Conservation (phyloP, 768 basidiomycete genomes). For the Symmetrospora coprosmae region DNA sequence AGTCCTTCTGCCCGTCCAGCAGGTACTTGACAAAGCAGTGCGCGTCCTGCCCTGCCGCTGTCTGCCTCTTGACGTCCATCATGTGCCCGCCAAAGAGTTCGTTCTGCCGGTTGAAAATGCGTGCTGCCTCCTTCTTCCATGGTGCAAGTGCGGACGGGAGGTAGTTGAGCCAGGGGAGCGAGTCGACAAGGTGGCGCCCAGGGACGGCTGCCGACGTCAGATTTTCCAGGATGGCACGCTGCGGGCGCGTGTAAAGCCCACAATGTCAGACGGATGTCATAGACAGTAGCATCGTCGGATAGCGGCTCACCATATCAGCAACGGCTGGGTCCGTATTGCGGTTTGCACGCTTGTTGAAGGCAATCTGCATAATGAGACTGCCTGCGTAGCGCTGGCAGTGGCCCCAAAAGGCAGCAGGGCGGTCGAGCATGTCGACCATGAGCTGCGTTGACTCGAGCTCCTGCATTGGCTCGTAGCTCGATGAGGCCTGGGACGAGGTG, state of each 20-base stretch:
- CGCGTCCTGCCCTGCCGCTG: constrained; percentile 16
- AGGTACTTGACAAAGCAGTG: constrained; percentile 28
- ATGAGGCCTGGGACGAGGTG: constrained; percentile 25
- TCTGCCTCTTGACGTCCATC: constrained; percentile 14
- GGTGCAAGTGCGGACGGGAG: constrained; percentile 26
- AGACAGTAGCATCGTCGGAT: background rate
- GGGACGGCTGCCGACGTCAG: constrained; percentile 32
- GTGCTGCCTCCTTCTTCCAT: constrained; percentile 29
- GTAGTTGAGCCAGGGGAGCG: constrained; percentile 29
- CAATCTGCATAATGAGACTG: constrained; percentile 31
- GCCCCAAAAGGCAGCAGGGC: constrained; percentile 26
- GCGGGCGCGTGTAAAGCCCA: constrained; percentile 11
- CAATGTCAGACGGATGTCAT: background rate
- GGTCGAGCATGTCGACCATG: constrained; percentile 25
- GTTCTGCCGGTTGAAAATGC: constrained; percentile 24
- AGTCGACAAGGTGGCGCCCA: constrained; percentile 30
- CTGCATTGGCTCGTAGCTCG: constrained; percentile 31
- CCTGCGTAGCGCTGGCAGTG: constrained; percentile 30
- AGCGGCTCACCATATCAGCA: constrained; percentile 17
- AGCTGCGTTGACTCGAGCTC: constrained; percentile 26
- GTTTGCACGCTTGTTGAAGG: constrained; percentile 29
- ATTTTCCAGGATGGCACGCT: constrained; percentile 24
- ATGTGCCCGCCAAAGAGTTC: constrained; percentile 28
- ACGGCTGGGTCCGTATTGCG: constrained; percentile 28
- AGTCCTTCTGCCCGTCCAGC: constrained; percentile 24